These are phyloP conservation scores for Westerdykella sp. DNA, from an alignment of 2,329 filamentous ascomycete genomes.

Conservation along the genomic window DNA sequence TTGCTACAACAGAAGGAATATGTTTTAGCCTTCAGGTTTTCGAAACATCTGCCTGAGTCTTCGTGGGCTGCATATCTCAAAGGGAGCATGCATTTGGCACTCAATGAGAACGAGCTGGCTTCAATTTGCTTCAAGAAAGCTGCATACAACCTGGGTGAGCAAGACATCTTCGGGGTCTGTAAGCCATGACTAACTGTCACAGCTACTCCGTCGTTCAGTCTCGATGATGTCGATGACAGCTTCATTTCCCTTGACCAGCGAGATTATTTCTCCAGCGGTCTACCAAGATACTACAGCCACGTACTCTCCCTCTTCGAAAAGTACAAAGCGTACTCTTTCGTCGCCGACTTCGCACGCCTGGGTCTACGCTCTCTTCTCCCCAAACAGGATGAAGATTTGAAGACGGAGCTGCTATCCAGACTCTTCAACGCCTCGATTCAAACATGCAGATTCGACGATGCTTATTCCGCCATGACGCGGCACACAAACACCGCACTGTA, in stretches of 20 bases:
- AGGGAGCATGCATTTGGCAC: conserved; percentile 68
- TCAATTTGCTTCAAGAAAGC: conserved; percentile 74
- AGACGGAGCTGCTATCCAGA: conserved; percentile 60
- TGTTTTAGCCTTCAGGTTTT: conserved; percentile 54
- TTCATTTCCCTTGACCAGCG: conserved; percentile 73
- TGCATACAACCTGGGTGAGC: conserved; percentile 73
- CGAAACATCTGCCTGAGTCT: conserved; percentile 56
- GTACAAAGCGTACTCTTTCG: conserved; percentile 68
- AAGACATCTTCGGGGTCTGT: neutral
- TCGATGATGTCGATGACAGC: conserved; percentile 40
- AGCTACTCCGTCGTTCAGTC: conserved; percentile 32
- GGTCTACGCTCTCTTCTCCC: conserved; percentile 46
- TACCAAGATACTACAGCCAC: conserved; percentile 81
- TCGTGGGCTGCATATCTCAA: conserved; percentile 70
- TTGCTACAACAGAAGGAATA: conserved; percentile 40
- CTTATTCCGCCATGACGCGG: conserved; percentile 70
- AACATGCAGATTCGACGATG: conserved; percentile 72
- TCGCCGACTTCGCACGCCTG: conserved; percentile 74
- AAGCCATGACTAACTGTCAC: conserved; percentile 11
- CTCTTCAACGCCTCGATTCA: conserved; percentile 77
- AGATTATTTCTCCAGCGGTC: conserved; percentile 60
- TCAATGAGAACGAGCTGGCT: conserved; percentile 67
- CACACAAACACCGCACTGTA: conserved; percentile 64
- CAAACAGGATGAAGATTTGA: conserved; percentile 27
- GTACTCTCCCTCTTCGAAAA: conserved; percentile 76